Evolutionary conservation across 371 early-diverging fungal species (phyloP).

Genomic region (Basidiobolus heterosporus): DNA sequence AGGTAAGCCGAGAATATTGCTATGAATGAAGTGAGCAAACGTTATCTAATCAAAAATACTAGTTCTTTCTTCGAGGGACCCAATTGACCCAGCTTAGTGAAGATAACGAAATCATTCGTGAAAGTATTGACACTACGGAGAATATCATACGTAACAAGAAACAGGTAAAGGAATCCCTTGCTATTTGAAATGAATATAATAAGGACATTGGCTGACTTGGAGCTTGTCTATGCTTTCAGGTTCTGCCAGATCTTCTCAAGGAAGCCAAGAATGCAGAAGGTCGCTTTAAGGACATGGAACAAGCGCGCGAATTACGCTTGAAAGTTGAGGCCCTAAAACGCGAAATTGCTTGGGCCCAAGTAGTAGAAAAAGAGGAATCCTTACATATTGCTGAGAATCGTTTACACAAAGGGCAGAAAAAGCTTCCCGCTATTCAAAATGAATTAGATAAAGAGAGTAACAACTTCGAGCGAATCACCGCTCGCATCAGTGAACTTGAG

Average conservation of each 20-base stretch:
- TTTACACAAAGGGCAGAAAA: conserved; percentile 4
- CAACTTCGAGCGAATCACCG: conserved; percentile 6
- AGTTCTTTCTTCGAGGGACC: conserved; percentile 76
- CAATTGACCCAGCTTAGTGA: conserved; percentile 54
- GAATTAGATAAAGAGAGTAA: conserved; percentile 16
- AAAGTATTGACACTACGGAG: conserved; percentile 41
- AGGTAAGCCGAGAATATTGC: conserved; percentile 13
- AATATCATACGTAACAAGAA: conserved; percentile 34
- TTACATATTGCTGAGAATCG: conserved; percentile 14
- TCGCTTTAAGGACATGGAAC: conserved; percentile 39
- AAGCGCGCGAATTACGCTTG: conserved; percentile 39
- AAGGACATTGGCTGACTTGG: not conserved
- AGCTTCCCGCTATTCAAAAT: conserved; percentile 21
- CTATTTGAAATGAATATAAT: not conserved
- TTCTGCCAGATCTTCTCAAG: conserved; percentile 39
- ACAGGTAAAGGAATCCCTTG: conserved; percentile 12
- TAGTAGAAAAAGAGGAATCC: conserved; percentile 32
- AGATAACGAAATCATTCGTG: conserved; percentile 53
- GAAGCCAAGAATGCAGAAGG: conserved; percentile 38
- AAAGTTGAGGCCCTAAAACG: conserved; percentile 37
- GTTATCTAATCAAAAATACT: not conserved
- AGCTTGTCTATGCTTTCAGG: conserved; percentile 2
- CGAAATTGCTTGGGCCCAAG: conserved; percentile 62
- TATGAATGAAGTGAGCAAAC: too few species aligned
- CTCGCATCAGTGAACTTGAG: conserved; percentile 6